phyloP scores from a whole-genome alignment of 2,329 filamentous ascomycete genomes.

The Capronia coronata region DNA sequence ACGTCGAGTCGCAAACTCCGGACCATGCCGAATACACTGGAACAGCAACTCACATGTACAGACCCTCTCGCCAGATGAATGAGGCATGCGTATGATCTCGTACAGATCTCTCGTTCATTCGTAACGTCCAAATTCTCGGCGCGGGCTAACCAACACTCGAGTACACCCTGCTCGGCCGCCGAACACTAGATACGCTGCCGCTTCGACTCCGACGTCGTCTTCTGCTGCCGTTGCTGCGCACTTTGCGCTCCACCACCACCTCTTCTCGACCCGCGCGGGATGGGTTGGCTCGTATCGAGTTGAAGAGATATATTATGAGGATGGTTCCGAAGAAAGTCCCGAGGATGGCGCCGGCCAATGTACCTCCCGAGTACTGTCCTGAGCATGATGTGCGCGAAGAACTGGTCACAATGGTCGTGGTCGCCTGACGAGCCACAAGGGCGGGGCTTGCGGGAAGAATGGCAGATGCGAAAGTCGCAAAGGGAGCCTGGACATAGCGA shows the following conservation, averaged over 20 bases:
- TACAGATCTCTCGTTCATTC: background rate
- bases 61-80: background rate
- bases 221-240: conserved; percentile 14
- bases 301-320: conserved; percentile 26
- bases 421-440: conserved; percentile 23
- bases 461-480: conserved; percentile 11
- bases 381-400: conserved; percentile 14
- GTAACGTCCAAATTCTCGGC: background rate
- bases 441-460: conserved; percentile 18
- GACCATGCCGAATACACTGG: background rate
- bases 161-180: conserved; percentile 27
- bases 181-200: conserved; percentile 25
- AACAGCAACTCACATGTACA: too few relatives aligned
- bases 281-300: conserved; percentile 12
- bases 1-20: background rate
- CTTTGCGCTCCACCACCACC: conserved; percentile 25
- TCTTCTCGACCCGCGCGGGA: conserved; percentile 18
- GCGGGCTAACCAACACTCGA: conserved; percentile 8
- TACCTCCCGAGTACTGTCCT: conserved; percentile 27
- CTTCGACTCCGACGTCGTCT: conserved; percentile 24
- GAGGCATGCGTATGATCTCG: too few relatives aligned
- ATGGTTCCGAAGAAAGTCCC: conserved; percentile 28
- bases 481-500: conserved; percentile 15
- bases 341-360: conserved; percentile 27
- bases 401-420: conserved; percentile 19